phyloP scores from a whole-genome alignment of 2,329 filamentous ascomycete species.

The Sclerotiophoma versabilis region DNA sequence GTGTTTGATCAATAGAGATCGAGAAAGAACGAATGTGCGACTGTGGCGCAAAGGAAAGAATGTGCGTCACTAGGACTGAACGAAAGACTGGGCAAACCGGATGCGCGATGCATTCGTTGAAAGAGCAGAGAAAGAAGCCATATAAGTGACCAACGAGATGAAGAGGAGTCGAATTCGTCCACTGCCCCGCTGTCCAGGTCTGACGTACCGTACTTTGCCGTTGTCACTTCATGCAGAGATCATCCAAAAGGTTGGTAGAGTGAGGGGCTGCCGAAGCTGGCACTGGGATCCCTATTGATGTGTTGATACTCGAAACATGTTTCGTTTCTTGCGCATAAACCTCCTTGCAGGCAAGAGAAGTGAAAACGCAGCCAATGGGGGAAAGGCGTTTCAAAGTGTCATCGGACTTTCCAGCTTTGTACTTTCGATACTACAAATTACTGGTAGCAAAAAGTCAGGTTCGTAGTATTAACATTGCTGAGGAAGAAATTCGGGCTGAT shows the following conservation, averaged over 20 bases:
- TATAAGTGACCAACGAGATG: constrained; percentile 24
- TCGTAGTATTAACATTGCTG: too few relatives aligned
- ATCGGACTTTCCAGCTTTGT: too few relatives aligned
- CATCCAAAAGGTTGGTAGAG: background rate
- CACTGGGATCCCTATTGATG: constrained; percentile 20
- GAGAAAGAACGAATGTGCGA: constrained; percentile 29
- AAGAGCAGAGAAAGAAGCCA: background rate
- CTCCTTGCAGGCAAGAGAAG: background rate
- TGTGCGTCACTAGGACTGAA: constrained; percentile 32
- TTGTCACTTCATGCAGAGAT: constrained; percentile 28
- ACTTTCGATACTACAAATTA: background rate
- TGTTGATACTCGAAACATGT: constrained; percentile 38
- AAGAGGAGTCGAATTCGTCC: constrained; percentile 10
- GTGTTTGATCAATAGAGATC: constrained; percentile 34
- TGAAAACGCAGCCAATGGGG: constrained; percentile 1
- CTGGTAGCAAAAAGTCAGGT: background rate
- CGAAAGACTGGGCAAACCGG: constrained; percentile 28
- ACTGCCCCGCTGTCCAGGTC: constrained; percentile 26
- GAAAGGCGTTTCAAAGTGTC: background rate
- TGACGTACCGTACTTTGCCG: constrained; percentile 25
- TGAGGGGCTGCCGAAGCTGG: background rate
- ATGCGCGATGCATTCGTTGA: background rate
- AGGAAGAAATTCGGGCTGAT: too few relatives aligned
- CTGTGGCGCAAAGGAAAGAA: constrained; percentile 26
- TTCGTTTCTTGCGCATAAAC: constrained; percentile 28